These are phyloP conservation scores for Psilocybe cubensis DNA, from an alignment of 768 basidiomycete genomes.

Conservation along the genomic window DNA sequence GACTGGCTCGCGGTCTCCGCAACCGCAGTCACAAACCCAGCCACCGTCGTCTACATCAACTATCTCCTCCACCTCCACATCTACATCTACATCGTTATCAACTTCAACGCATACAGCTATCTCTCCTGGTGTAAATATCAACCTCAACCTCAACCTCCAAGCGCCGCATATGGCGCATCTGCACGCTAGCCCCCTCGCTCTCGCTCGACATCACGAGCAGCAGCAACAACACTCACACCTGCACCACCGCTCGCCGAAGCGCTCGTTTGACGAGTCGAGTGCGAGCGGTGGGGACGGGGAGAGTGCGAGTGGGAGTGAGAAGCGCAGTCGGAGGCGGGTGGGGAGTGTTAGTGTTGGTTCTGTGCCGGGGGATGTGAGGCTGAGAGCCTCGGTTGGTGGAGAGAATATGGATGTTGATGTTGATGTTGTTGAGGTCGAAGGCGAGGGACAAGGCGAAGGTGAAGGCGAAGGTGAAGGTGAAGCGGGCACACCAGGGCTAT, in stretches of 20 bases:
- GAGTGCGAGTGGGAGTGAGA: neutral
- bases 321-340: slow-evolving; percentile 14
- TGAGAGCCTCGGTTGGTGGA: no score
- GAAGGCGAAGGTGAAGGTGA: slow-evolving; percentile 23
- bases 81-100: no score
- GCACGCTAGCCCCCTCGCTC: slow-evolving; percentile 7
- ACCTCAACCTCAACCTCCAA: neutral
- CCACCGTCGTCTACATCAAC: no score
- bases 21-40: neutral
- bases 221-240: slow-evolving; percentile 11
- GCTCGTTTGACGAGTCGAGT: slow-evolving; percentile 39
- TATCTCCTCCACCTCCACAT: no score
- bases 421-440: no score
- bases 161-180: slow-evolving; percentile 5
- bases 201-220: slow-evolving; percentile 11
- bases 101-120: no score
- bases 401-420: slow-evolving; percentile 13
- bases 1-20: no score
- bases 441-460: no score
- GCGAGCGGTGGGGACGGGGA: slow-evolving; percentile 22
- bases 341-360: slow-evolving; percentile 4
- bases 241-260: slow-evolving; percentile 32
- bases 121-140: no score
- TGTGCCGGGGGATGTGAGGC: neutral
- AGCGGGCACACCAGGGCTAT: slow-evolving; percentile 25